Conservation (phyloP, 192 early-diverging fungal species). For the Dissophora ornata region DNA sequence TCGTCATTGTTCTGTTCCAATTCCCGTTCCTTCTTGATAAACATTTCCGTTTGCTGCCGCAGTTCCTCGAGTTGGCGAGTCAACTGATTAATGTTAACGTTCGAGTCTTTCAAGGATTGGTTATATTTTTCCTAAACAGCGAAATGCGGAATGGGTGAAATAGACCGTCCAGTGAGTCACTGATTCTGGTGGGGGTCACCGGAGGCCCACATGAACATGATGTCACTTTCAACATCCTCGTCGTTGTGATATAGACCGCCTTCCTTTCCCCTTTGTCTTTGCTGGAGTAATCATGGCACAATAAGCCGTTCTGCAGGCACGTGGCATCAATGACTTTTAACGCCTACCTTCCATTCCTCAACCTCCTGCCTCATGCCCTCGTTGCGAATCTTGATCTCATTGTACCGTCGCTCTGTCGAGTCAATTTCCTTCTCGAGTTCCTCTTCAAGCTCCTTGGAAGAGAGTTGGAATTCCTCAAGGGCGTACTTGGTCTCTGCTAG, state of each 20-base stretch:
- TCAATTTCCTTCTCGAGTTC: constrained; percentile 80
- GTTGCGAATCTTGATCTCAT: constrained; percentile 73
- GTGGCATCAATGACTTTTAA: not conserved
- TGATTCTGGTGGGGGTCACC: not conserved
- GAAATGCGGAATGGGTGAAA: constrained; percentile 3
- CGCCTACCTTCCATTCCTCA: constrained; percentile 75
- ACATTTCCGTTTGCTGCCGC: constrained; percentile 75
- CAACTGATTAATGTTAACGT: constrained; percentile 72
- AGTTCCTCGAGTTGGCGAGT: constrained; percentile 81
- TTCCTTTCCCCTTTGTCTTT: too few species aligned
- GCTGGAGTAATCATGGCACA: too few species aligned
- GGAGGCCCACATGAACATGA: not conserved
- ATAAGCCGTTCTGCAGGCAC: too few species aligned
- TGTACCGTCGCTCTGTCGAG: constrained; percentile 71
- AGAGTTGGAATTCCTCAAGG: constrained; percentile 72
- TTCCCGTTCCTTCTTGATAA: constrained; percentile 78
- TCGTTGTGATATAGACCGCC: too few species aligned
- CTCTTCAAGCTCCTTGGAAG: constrained; percentile 77
- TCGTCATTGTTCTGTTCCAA: constrained; percentile 86
- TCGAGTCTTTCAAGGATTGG: constrained; percentile 72
- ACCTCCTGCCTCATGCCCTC: constrained; percentile 73
- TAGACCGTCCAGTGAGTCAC: not conserved
- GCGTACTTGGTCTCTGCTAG: constrained; percentile 69
- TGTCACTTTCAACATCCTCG: not conserved
- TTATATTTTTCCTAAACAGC: constrained; percentile 68